phyloP scores from a whole-genome alignment of 2,329 filamentous ascomycete species.

The Epichloe amarillans region DNA sequence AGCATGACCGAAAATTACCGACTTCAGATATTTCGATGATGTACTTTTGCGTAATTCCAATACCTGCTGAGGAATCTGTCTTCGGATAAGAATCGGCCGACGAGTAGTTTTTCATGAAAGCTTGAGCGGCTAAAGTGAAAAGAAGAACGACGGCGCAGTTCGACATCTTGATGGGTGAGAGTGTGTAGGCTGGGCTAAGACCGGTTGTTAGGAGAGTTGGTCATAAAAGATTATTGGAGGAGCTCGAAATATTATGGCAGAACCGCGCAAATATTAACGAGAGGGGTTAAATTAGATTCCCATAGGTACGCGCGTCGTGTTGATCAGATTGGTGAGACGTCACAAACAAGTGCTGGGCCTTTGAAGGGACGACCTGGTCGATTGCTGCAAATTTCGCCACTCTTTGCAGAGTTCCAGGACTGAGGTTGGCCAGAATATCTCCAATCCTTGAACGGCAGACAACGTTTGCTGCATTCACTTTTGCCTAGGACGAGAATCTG shows the following conservation, averaged over 20 bases:
- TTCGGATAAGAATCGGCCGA: neutral
- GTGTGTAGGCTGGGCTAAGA: neutral
- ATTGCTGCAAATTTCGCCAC: neutral
- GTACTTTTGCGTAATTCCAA: conserved; percentile 12
- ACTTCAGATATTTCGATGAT: conserved; percentile 13
- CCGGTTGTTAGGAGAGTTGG: neutral
- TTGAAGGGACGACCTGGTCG: neutral
- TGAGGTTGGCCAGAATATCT: neutral
- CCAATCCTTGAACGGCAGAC: neutral
- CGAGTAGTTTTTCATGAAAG: neutral
- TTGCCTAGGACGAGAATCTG: neutral
- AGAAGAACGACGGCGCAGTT: neutral
- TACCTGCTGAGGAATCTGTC: neutral
- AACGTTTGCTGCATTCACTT: neutral
- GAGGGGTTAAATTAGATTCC: neutral
- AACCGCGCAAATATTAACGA: neutral
- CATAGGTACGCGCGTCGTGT: neutral
- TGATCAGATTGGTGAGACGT: neutral
- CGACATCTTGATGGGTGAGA: neutral
- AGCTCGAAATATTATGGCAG: neutral
- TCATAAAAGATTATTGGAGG: neutral
- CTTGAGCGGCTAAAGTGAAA: neutral
- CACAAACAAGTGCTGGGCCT: neutral
- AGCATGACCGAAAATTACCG: neutral
- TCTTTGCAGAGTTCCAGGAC: neutral